Percentiles rank a stretch among this genome's conserved stretches.
phyloP scores from a whole-genome alignment of 208 protist species.

The Leishmania tropica region DNA sequence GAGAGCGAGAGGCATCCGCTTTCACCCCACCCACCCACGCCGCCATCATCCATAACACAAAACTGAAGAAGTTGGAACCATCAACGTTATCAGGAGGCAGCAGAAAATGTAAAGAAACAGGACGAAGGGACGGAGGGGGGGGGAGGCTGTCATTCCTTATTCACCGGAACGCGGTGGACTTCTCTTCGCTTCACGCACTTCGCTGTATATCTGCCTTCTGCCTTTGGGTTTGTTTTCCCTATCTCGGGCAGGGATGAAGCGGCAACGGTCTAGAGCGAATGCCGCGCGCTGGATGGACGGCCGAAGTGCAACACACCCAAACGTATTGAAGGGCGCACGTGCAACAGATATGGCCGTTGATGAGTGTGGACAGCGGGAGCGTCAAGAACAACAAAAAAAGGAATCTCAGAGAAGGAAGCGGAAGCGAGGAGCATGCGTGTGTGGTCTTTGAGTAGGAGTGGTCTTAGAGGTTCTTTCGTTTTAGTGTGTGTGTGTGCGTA shows the following conservation, averaged over 20 bases:
- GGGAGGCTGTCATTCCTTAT: neutral
- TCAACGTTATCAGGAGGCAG: neutral
- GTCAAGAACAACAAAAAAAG: neutral
- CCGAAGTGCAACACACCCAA: neutral
- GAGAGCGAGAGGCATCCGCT: neutral
- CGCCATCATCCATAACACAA: neutral
- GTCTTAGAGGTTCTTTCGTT: neutral
- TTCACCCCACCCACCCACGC: neutral
- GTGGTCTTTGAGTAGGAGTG: neutral
- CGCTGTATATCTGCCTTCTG: constrained; percentile 15
- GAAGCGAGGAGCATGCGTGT: neutral
- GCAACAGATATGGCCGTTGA: neutral
- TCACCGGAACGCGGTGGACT: neutral
- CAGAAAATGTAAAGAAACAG: neutral
- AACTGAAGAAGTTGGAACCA: neutral
- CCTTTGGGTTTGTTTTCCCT: neutral
- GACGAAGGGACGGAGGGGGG: neutral
- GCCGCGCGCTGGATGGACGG: neutral
- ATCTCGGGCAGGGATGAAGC: neutral
- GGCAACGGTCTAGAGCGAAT: neutral
- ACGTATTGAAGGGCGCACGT: neutral
- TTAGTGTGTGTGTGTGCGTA: neutral
- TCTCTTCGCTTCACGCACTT: neutral
- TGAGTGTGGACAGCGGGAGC: neutral
- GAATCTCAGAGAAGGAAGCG: neutral